Conservation (phyloP, 345 rosid genomes). For the Camelina sativa region DNA sequence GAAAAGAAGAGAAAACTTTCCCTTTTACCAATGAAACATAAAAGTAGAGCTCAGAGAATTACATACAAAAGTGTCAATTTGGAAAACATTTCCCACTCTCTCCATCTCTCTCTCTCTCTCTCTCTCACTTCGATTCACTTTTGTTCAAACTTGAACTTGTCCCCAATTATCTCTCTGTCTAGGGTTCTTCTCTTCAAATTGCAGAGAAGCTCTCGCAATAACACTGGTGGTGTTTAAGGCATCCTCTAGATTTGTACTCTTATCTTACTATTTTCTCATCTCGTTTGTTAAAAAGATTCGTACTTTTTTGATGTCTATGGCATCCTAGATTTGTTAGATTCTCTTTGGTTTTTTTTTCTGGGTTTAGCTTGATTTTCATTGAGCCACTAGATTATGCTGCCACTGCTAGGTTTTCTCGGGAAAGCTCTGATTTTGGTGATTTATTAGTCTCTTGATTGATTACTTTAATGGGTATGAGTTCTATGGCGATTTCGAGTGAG, state of each 20-base stretch:
- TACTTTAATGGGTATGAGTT: slow-evolving; percentile 25
- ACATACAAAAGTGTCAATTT: slow-evolving; percentile 49
- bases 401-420: slow-evolving; percentile 25
- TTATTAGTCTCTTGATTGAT: neutral
- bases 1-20: slow-evolving; percentile 48
- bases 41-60: slow-evolving; percentile 37
- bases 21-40: slow-evolving; percentile 63
- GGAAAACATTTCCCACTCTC: slow-evolving; percentile 42
- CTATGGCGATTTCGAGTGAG: slow-evolving; percentile 34
- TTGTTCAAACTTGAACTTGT: slow-evolving; percentile 41
- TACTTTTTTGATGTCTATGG: slow-evolving; percentile 20
- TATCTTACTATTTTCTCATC: slow-evolving; percentile 1
- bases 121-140: slow-evolving; percentile 47
- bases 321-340: slow-evolving; percentile 35
- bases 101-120: neutral
- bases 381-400: slow-evolving; percentile 37
- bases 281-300: slow-evolving; percentile 21
- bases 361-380: slow-evolving; percentile 49
- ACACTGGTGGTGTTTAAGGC: neutral
- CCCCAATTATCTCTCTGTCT: slow-evolving; percentile 32
- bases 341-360: slow-evolving; percentile 32
- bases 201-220: slow-evolving; percentile 21
- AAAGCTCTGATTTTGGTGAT: slow-evolving; percentile 34
- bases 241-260: no score
- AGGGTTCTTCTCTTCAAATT: slow-evolving; percentile 26